Evolutionary conservation across 768 basidiomycete genomes (phyloP), one percentile per base, ranked within the genome.

Genomic region (Dioszegia aurantiaca): DNA sequence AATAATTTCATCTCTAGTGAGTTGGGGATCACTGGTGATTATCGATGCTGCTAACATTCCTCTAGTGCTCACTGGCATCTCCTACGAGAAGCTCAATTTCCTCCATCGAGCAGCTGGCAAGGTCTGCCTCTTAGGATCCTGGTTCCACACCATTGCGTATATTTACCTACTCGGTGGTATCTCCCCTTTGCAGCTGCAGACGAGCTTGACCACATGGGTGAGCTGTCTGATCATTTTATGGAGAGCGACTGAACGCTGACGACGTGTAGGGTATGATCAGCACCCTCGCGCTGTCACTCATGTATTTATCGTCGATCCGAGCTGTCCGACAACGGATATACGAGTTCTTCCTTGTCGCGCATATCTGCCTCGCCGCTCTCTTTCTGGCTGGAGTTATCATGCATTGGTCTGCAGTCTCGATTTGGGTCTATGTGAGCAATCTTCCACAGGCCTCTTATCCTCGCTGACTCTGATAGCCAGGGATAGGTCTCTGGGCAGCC

Each of bases 1-100:
- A 86, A 86, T 71, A 86, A 86, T 56, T 67, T 84, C 24, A 72
- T 83, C 31, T 83, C 83, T 10, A 80, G 82, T 82, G 63, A 67
- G 73, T 59, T n/a, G n/a, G n/a, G n/a, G n/a, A n/a, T n/a, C n/a
- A n/a, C n/a, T n/a, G n/a, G n/a, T n/a, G n/a, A n/a, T n/a, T n/a
- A n/a, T n/a, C n/a, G n/a, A n/a, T n/a, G n/a, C n/a, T n/a, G n/a
- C 33, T 33, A 6, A 33, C 14, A 33, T 26, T 28, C 5, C 21
- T 12, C 55, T 43, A 83, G 82, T 78, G 66, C 48, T 83, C 46
- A 84, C 82, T 11, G 83, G 84, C 3, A 72, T 85, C 33, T 73
- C 81, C 9, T 83, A 84, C 58, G 84, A 85, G 67, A 82, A 80
- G 61, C 73, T 77, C 57, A 76, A 76, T 60, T 75, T 71, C 46